Percentiles rank a stretch among this genome's conserved stretches.
These are phyloP conservation scores for Exidia glandulosa DNA, from an alignment of 768 basidiomycete genomes.

Conservation along the genomic window DNA sequence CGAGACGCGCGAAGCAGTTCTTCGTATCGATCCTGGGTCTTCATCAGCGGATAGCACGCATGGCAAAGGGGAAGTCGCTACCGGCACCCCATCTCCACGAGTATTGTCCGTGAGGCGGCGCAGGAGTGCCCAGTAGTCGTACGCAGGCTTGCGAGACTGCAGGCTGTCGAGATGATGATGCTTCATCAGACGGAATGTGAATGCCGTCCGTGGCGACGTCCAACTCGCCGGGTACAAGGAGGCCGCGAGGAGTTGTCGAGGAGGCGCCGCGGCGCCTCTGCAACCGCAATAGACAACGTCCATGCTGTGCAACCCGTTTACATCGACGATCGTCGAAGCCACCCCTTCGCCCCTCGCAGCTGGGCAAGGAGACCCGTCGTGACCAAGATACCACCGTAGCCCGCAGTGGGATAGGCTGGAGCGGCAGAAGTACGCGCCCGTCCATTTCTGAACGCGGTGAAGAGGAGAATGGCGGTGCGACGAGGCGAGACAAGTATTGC, in stretches of 20 bases:
- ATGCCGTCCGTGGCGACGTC: neutral
- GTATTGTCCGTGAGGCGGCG: neutral
- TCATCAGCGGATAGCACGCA: neutral
- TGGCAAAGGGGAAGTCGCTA: neutral
- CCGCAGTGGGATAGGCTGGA: neutral
- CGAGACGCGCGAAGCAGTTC: neutral
- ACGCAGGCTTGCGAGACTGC: neutral
- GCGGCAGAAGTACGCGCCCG: neutral
- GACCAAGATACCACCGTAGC: neutral
- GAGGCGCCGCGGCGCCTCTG: neutral
- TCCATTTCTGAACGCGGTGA: neutral
- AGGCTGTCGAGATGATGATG: neutral
- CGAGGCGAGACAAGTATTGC: neutral
- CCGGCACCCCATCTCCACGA: neutral
- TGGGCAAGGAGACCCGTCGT: neutral
- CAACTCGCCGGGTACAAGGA: neutral
- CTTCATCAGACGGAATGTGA: neutral
- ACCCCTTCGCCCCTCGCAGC: neutral
- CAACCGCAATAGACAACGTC: neutral
- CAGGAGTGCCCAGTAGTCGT: neutral
- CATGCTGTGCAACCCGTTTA: neutral
- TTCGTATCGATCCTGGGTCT: neutral
- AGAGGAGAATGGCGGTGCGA: neutral
- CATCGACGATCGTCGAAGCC: neutral
- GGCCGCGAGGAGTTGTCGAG: neutral